Conservation (phyloP, 1,139 yeast species). For the Nakaseomyces nivariensis region DNA sequence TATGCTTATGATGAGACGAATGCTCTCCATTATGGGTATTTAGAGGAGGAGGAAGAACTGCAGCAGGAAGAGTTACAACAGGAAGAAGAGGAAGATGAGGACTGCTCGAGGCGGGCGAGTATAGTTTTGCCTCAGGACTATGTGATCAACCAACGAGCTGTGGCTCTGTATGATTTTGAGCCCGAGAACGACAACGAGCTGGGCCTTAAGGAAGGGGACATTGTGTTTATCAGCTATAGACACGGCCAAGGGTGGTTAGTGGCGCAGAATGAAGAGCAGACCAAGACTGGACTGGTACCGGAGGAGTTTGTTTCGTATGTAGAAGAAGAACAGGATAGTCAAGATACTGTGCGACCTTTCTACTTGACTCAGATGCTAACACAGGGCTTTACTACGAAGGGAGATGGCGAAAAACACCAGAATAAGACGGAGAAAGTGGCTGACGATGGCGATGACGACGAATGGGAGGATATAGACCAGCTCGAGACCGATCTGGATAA, state of each 20-base stretch:
- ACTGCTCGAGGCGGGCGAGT: conserved; percentile 34
- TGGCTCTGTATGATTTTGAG: conserved; percentile 78
- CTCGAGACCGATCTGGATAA: conserved; percentile 13
- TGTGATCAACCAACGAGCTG: conserved; percentile 47
- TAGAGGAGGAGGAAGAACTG: conserved; percentile 11
- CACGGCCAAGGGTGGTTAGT: conserved; percentile 99
- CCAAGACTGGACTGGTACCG: conserved; percentile 78
- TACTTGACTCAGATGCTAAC: conserved; percentile 27
- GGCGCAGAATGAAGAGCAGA: conserved; percentile 37
- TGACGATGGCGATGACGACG: conserved; percentile 20
- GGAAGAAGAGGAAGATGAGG: conserved; percentile 24
- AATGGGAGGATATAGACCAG: conserved; percentile 32
- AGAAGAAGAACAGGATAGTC: conserved; percentile 16
- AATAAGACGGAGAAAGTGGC: conserved; percentile 7
- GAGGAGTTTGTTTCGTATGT: conserved; percentile 77
- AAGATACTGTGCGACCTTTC: conserved; percentile 26
- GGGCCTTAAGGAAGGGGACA: conserved; percentile 67
- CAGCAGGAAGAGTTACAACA: conserved; percentile 5
- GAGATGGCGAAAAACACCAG: conserved; percentile 2
- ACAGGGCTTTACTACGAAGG: conserved; percentile 11
- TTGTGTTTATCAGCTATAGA: conserved; percentile 75
- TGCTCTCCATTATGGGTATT: conserved; percentile 55
- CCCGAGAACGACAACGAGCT: conserved; percentile 95
- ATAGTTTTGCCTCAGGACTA: conserved; percentile 26
- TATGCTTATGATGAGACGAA: conserved; percentile 63